phyloP scores from a whole-genome alignment of 495 filamentous ascomycete genomes.

The Penicillium subrubescens region DNA sequence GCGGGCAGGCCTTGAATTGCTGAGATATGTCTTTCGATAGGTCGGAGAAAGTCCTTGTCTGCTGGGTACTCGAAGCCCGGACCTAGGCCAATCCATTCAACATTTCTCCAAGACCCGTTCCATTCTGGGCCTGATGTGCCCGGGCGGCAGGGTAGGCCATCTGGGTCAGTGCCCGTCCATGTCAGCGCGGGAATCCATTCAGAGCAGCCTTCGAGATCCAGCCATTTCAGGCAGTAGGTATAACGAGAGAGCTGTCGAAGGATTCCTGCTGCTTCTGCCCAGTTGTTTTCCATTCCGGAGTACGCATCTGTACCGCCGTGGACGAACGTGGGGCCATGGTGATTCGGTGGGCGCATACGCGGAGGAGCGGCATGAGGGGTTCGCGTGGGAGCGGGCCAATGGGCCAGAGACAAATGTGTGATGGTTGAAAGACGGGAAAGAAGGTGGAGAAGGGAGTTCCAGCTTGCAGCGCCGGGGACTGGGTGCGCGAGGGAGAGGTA shows the following conservation, averaged over 20 bases:
- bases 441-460: slow-evolving; percentile 68
- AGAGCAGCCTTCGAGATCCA: slow-evolving; percentile 78
- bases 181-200: slow-evolving; percentile 69
- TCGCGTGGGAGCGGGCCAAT: slow-evolving; percentile 76
- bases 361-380: slow-evolving; percentile 56
- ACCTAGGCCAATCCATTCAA: slow-evolving; percentile 51
- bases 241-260: slow-evolving; percentile 66
- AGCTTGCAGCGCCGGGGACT: slow-evolving; percentile 49
- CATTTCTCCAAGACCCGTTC: slow-evolving; percentile 52
- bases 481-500: slow-evolving; percentile 56
- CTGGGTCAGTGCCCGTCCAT: slow-evolving; percentile 39
- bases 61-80: slow-evolving; percentile 42
- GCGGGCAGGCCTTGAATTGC: neutral
- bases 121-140: slow-evolving; percentile 47
- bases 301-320: slow-evolving; percentile 66
- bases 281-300: slow-evolving; percentile 66
- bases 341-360: slow-evolving; percentile 8
- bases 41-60: neutral
- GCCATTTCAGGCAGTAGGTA: slow-evolving; percentile 72
- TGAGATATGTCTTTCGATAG: neutral
- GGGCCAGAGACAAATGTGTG: slow-evolving; percentile 75
- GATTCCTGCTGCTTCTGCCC: slow-evolving; percentile 67
- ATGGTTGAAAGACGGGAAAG: slow-evolving; percentile 61
- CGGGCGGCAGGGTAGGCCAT: slow-evolving; percentile 27
- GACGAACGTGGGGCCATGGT: slow-evolving; percentile 5